These are phyloP conservation scores for Erythrophleum fordii DNA, from an alignment of 306 rosid species.

Conservation along the genomic window DNA sequence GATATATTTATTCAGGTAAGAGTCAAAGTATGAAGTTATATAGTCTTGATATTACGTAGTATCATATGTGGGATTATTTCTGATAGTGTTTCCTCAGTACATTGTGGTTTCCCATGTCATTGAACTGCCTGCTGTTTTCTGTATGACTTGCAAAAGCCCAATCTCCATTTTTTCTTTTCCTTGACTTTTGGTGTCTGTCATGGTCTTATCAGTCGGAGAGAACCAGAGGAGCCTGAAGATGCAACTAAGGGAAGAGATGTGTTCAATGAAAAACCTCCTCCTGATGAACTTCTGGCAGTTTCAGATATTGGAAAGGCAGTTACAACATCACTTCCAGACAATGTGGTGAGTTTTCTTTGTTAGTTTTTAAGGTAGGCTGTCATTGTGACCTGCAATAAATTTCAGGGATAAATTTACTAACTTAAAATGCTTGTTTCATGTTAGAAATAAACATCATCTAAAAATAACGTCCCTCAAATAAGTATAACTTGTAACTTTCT, in stretches of 20 bases:
- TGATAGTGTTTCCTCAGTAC: constrained; percentile 7
- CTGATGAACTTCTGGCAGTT: constrained; percentile 94
- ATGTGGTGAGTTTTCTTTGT: constrained; percentile 72
- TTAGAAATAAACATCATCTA: constrained; percentile 13
- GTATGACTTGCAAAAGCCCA: constrained; percentile 25
- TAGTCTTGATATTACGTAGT: neutral
- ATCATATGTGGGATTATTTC: constrained; percentile 16
- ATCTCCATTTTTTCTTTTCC: constrained; percentile 17
- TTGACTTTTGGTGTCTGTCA: constrained; percentile 34
- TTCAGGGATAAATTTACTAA: constrained; percentile 14
- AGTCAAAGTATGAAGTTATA: constrained; percentile 5
- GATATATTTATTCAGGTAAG: constrained; percentile 88
- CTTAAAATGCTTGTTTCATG: neutral
- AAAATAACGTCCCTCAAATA: neutral
- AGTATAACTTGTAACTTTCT: neutral
- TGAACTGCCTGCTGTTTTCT: constrained; percentile 20
- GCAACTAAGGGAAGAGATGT: constrained; percentile 98
- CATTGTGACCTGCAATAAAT: neutral
- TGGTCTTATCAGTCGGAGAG: constrained; percentile 73
- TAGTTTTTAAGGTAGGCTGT: constrained; percentile 13
- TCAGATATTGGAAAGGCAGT: constrained; percentile 93
- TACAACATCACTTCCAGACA: constrained; percentile 95
- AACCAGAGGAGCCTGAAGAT: constrained; percentile 99
- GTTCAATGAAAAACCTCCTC: constrained; percentile 96
- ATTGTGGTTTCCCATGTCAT: constrained; percentile 21